Percentiles rank a stretch among this genome's conserved stretches.
phyloP scores from a whole-genome alignment of 148 eudicot genomes.

The Linanthus parryae region DNA sequence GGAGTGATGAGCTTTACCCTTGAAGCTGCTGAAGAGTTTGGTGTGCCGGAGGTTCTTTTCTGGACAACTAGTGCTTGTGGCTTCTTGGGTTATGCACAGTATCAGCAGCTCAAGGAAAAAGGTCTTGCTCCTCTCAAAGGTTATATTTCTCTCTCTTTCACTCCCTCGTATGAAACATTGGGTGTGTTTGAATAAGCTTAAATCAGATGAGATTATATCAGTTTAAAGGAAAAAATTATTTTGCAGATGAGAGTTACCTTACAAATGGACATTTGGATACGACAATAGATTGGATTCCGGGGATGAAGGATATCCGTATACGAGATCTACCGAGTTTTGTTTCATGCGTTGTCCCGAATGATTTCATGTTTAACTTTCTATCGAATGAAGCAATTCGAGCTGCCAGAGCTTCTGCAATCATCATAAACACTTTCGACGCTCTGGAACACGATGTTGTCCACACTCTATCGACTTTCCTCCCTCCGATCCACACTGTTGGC shows the following conservation, averaged over 20 bases:
- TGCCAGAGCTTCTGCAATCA: neutral
- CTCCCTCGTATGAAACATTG: too few species aligned
- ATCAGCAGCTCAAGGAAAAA: conserved; percentile 22
- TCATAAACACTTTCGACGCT: conserved; percentile 1
- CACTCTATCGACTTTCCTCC: neutral
- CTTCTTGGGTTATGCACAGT: conserved; percentile 31
- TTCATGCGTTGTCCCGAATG: too few species aligned
- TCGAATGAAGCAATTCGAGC: conserved; percentile 5
- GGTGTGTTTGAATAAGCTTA: too few species aligned
- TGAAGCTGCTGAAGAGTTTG: conserved; percentile 34
- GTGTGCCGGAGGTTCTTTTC: conserved; percentile 39
- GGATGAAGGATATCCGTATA: too few species aligned
- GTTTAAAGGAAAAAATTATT: too few species aligned
- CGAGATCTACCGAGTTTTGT: too few species aligned
- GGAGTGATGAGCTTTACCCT: conserved; percentile 44
- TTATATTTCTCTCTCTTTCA: too few species aligned
- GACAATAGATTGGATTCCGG: too few species aligned
- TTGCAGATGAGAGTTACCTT: too few species aligned
- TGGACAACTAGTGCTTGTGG: conserved; percentile 66
- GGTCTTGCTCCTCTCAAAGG: conserved; percentile 52
- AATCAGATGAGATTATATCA: too few species aligned
- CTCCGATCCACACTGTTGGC: conserved; percentile 19
- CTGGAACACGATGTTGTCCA: neutral
- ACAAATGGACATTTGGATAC: too few species aligned
- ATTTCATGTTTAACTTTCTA: too few species aligned